phyloP scores from a whole-genome alignment of 495 filamentous ascomycete species.

The Darksidea phi region DNA sequence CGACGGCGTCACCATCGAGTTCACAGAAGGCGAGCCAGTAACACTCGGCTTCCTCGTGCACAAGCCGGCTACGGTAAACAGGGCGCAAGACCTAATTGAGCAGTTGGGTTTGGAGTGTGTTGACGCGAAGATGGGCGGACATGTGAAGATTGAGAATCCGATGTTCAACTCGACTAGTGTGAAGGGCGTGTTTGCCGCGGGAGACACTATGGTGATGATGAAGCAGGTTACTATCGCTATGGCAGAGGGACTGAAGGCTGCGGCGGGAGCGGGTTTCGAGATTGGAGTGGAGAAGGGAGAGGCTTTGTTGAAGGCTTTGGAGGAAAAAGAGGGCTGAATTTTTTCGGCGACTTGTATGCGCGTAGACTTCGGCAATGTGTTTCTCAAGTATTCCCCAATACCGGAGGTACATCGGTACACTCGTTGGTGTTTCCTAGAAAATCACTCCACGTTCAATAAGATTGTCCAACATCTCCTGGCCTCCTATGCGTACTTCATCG shows the following conservation, averaged over 20 bases:
- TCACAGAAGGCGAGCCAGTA: slow-evolving; percentile 17
- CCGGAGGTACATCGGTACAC: no score
- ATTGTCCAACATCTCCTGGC: no score
- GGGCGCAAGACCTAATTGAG: slow-evolving; percentile 27
- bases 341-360: no score
- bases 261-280: slow-evolving; percentile 65
- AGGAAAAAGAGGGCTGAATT: no score
- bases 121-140: slow-evolving; percentile 17
- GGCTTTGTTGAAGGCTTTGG: slow-evolving; percentile 53
- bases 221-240: slow-evolving; percentile 30
- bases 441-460: no score
- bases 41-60: slow-evolving; percentile 29
- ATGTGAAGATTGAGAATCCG: slow-evolving; percentile 17
- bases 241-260: slow-evolving; percentile 26
- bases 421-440: no score
- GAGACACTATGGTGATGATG: slow-evolving; percentile 29
- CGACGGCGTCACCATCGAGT: slow-evolving; percentile 26
- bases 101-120: slow-evolving; percentile 26
- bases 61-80: slow-evolving; percentile 17
- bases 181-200: slow-evolving; percentile 28
- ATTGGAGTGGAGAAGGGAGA: slow-evolving; percentile 71
- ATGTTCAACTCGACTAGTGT: slow-evolving; percentile 33
- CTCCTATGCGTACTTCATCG: no score
- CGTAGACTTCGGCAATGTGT: no score
- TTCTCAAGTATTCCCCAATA: no score